Evolutionary conservation across 1,284 basidiomycete species (phyloP).

Genomic region (Ceratobasidium sp.): DNA sequence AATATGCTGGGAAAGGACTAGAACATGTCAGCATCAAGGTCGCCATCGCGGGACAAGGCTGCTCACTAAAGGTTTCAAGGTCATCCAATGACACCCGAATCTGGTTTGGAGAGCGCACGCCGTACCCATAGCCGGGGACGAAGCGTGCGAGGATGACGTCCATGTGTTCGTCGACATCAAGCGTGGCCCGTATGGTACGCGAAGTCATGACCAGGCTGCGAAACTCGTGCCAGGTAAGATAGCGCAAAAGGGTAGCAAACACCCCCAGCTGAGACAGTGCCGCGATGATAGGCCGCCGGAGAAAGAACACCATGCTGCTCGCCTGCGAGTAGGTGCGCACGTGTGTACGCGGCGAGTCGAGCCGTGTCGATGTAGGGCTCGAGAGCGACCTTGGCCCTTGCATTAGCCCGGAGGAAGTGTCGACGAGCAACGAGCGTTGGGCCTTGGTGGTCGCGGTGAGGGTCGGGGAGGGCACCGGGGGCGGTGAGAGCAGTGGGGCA

Average conservation of each 20-base stretch:
- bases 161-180: slow-evolving; percentile 62
- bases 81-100: slow-evolving; percentile 68
- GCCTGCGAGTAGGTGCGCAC: slow-evolving; percentile 15
- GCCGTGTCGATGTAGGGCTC: neutral
- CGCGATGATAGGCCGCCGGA: slow-evolving; percentile 50
- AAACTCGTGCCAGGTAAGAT: slow-evolving; percentile 67
- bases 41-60: neutral
- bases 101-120: slow-evolving; percentile 54
- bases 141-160: slow-evolving; percentile 70
- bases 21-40: slow-evolving; percentile 32
- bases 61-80: slow-evolving; percentile 72
- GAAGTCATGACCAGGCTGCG: slow-evolving; percentile 67
- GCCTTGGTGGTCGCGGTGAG: slow-evolving; percentile 2
- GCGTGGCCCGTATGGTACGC: slow-evolving; percentile 59
- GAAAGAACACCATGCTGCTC: slow-evolving; percentile 28
- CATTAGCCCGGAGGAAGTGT: neutral
- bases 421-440: slow-evolving; percentile 8
- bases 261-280: slow-evolving; percentile 60
- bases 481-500: slow-evolving; percentile 46
- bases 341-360: slow-evolving; percentile 1
- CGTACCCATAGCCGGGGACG: slow-evolving; percentile 67
- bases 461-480: slow-evolving; percentile 19
- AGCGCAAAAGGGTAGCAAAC: slow-evolving; percentile 61
- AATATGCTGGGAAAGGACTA: slow-evolving; percentile 72
- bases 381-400: neutral